A percentile compares a stretch with the other conserved stretches of the same genome.
These are phyloP conservation scores for Neurospora tetrasperma DNA, from an alignment of 495 filamentous ascomycete species.

Conservation along the genomic window DNA sequence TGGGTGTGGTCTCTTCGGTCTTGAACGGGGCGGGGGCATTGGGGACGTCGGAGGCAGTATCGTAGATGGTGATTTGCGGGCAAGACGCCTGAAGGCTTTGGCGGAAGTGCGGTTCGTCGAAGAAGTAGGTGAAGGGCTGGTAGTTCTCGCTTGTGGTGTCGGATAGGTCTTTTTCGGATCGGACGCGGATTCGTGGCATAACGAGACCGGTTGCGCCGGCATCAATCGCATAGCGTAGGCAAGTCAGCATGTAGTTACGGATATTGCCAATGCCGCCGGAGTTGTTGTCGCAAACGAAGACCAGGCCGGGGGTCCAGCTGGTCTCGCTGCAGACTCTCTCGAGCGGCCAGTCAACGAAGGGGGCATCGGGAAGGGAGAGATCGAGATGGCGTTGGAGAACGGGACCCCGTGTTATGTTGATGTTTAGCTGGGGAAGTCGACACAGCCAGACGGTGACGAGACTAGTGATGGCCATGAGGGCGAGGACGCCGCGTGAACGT, in stretches of 20 bases:
- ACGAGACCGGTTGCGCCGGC: conserved; percentile 36
- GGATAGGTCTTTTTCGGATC: conserved; percentile 22
- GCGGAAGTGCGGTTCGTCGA: conserved; percentile 35
- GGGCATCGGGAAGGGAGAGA: conserved; percentile 28
- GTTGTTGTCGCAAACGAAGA: conserved; percentile 42
- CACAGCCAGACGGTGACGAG: conserved; percentile 16
- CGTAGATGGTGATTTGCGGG: conserved; percentile 33
- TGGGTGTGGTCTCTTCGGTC: conserved; percentile 30
- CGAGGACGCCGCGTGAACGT: conserved; percentile 9
- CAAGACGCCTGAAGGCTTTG: conserved; percentile 24
- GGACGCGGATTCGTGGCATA: conserved; percentile 31
- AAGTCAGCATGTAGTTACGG: conserved; percentile 42
- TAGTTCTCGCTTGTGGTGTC: conserved; percentile 21
- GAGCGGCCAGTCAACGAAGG: conserved; percentile 38
- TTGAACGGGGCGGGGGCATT: conserved; percentile 18
- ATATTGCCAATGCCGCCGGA: conserved; percentile 44
- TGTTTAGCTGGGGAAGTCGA: conserved; percentile 10
- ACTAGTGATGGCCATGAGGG: conserved; percentile 12
- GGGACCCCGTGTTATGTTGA: background rate
- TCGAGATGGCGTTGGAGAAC: conserved; percentile 9
- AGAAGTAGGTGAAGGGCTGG: conserved; percentile 33
- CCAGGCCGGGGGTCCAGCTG: conserved; percentile 25
- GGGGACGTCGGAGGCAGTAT: conserved; percentile 26
- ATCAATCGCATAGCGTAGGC: conserved; percentile 39
- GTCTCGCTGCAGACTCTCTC: conserved; percentile 33